These are phyloP conservation scores for Ogataea thermomethanolica DNA, from an alignment of 805 yeast genomes.

Conservation along the genomic window DNA sequence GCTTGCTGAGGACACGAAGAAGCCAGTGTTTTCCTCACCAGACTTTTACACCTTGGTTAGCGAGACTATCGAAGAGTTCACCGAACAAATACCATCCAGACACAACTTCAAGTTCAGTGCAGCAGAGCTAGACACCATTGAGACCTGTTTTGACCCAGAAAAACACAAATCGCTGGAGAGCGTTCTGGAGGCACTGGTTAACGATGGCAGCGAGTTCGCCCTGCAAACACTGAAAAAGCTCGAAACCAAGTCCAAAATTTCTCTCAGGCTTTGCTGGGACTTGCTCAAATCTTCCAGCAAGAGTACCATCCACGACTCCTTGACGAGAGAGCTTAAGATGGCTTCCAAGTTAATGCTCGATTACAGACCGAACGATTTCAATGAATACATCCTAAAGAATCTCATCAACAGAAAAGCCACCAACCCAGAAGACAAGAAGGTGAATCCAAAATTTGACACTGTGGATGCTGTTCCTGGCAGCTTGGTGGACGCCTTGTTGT, in stretches of 20 bases:
- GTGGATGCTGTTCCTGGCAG: slow-evolving; percentile 65
- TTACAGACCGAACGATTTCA: slow-evolving; percentile 44
- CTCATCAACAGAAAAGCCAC: slow-evolving; percentile 43
- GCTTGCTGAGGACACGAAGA: slow-evolving; percentile 17
- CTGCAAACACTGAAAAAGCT: slow-evolving; percentile 51
- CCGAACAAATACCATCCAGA: slow-evolving; percentile 60
- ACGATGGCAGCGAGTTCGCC: slow-evolving; percentile 67
- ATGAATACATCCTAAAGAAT: slow-evolving; percentile 50
- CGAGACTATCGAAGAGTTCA: slow-evolving; percentile 73
- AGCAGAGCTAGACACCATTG: slow-evolving; percentile 62
- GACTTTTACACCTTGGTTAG: slow-evolving; percentile 55
- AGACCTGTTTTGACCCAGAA: slow-evolving; percentile 54
- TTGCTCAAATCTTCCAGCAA: slow-evolving; percentile 59
- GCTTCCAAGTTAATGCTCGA: slow-evolving; percentile 72
- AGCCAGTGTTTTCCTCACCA: slow-evolving; percentile 17
- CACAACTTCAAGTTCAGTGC: slow-evolving; percentile 56
- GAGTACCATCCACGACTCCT: slow-evolving; percentile 58
- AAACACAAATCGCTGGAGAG: slow-evolving; percentile 46
- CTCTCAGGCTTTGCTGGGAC: slow-evolving; percentile 68
- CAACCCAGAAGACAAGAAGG: slow-evolving; percentile 24
- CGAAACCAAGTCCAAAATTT: slow-evolving; percentile 68
- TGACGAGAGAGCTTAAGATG: slow-evolving; percentile 67
- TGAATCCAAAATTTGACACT: slow-evolving; percentile 37
- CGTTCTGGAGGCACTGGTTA: slow-evolving; percentile 49
- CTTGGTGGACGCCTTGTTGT: slow-evolving; percentile 48